Percentiles rank a stretch among this genome's conserved stretches.
These are phyloP conservation scores for Linum trigynum DNA, from an alignment of 345 rosid genomes.

Conservation along the genomic window DNA sequence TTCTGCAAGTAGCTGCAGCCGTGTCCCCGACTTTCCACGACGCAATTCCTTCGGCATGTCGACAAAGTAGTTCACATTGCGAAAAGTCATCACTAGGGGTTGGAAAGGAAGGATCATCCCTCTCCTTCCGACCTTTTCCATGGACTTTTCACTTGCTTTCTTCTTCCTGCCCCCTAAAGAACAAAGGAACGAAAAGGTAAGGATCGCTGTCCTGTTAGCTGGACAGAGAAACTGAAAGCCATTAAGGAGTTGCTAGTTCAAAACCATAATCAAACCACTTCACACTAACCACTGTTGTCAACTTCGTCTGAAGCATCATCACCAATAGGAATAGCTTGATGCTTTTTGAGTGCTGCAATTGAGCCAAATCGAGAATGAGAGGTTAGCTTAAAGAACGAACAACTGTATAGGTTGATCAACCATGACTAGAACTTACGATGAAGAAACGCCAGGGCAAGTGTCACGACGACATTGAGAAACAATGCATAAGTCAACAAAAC, in stretches of 20 bases:
- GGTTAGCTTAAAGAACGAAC: background rate
- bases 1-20: constrained; percentile 54
- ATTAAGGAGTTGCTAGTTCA: background rate
- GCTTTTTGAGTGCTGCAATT: constrained; percentile 45
- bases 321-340: constrained; percentile 28
- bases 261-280: no score
- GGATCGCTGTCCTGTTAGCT: background rate
- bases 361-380: constrained; percentile 12
- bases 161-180: constrained; percentile 10
- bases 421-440: constrained; percentile 45
- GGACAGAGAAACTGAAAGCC: background rate
- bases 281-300: no score
- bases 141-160: constrained; percentile 12
- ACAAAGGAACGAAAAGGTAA: background rate
- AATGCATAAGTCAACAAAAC: constrained; percentile 47
- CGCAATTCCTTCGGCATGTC: constrained; percentile 80
- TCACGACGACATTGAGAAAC: constrained; percentile 42
- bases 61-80: constrained; percentile 78
- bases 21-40: constrained; percentile 56
- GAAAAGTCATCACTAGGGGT: constrained; percentile 83
- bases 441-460: constrained; percentile 27
- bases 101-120: constrained; percentile 95
- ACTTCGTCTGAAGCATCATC: constrained; percentile 31
- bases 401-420: background rate
- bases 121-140: constrained; percentile 30